Conservation (phyloP, 495 filamentous ascomycete species). For the Friedmanniomyces simplex region DNA sequence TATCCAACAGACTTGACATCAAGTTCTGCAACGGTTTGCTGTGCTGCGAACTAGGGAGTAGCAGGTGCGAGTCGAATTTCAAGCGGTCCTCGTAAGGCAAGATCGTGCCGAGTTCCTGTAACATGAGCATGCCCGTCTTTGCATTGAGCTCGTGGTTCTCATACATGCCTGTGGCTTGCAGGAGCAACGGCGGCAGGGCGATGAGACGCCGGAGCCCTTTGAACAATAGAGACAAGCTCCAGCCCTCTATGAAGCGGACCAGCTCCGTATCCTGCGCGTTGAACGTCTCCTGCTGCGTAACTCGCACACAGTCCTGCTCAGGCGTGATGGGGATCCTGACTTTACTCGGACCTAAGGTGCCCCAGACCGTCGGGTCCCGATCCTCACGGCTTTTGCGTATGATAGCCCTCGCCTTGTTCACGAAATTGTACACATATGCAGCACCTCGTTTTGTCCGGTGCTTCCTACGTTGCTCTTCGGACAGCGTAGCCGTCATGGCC, state of each 20-base stretch:
- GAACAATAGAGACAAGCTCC: conserved; percentile 48
- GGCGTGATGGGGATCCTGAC: conserved; percentile 31
- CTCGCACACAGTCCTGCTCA: conserved; percentile 2
- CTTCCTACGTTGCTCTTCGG: not conserved
- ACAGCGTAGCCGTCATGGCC: conserved; percentile 21
- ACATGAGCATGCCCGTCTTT: conserved; percentile 52
- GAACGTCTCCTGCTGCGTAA: conserved; percentile 28
- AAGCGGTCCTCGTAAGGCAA: conserved; percentile 67
- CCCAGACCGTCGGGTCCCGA: conserved; percentile 49
- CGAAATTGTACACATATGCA: conserved; percentile 43
- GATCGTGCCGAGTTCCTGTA: conserved; percentile 80
- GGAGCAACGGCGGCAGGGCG: conserved; percentile 56
- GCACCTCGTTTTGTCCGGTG: conserved; percentile 26
- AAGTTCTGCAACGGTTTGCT: conserved; percentile 25
- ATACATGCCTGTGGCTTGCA: conserved; percentile 65
- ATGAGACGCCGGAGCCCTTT: conserved; percentile 37
- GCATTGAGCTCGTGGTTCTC: conserved; percentile 26
- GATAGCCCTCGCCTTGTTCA: conserved; percentile 50
- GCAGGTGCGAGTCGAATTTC: conserved; percentile 51
- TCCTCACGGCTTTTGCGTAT: conserved; percentile 57
- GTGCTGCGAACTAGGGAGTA: conserved; percentile 40
- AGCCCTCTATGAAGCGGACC: conserved; percentile 61
- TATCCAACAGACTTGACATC: conserved; percentile 17
- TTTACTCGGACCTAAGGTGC: conserved; percentile 41
- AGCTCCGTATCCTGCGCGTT: conserved; percentile 44